Conservation (phyloP, 495 filamentous ascomycete species). For the Penicillium roqueforti region DNA sequence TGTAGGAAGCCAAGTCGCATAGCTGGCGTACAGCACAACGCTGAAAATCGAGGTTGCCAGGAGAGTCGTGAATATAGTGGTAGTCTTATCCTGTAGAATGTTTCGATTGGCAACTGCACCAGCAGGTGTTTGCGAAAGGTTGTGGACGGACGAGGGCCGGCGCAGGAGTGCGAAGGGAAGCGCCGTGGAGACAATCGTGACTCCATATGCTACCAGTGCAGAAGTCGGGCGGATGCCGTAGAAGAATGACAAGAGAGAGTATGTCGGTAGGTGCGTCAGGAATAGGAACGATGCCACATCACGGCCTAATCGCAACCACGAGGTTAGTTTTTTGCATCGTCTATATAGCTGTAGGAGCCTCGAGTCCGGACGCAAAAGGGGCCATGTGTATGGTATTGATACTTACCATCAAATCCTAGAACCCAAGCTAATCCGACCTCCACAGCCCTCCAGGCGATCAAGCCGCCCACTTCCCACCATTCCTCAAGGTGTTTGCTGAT, state of each 20-base stretch:
- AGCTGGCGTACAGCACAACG: conserved; percentile 58
- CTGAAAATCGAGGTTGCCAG: conserved; percentile 66
- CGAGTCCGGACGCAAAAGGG: background rate
- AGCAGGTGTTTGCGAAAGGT: conserved; percentile 43
- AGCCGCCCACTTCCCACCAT: conserved; percentile 55
- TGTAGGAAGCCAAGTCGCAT: conserved; percentile 59
- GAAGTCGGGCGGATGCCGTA: conserved; percentile 61
- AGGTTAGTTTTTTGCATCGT: conserved; percentile 4
- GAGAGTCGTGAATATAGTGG: conserved; percentile 59
- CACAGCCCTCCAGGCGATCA: conserved; percentile 63
- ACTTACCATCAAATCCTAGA: conserved; percentile 62
- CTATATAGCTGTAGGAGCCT: background rate
- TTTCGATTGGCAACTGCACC: conserved; percentile 56
- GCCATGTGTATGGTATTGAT: background rate
- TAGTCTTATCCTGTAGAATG: conserved; percentile 61
- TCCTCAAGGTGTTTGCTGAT: conserved; percentile 59
- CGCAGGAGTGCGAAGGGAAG: conserved; percentile 70
- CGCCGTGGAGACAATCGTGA: conserved; percentile 62
- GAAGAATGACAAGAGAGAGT: conserved; percentile 67
- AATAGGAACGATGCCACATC: conserved; percentile 66
- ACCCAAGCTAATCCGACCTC: conserved; percentile 70
- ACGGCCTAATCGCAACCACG: conserved; percentile 42
- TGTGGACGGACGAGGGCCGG: conserved; percentile 57
- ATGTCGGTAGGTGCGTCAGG: conserved; percentile 65
- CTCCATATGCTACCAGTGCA: conserved; percentile 50